Percentiles rank a stretch among this genome's conserved stretches.
phyloP scores from a whole-genome alignment of 768 basidiomycete species.

The Suillus brevipes region DNA sequence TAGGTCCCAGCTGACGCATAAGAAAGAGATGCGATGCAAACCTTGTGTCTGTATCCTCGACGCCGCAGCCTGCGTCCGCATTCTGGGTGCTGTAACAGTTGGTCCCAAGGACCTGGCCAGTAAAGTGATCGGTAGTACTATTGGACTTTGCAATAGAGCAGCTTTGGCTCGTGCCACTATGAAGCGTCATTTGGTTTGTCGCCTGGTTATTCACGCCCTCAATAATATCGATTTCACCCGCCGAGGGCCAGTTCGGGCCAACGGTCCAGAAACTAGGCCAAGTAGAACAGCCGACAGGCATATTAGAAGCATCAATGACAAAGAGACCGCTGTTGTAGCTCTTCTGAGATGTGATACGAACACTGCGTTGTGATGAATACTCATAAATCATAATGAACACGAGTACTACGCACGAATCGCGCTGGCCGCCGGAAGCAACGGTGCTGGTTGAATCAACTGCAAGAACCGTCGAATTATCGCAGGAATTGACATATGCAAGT shows the following conservation, averaged over 20 bases:
- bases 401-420: conserved; percentile 45
- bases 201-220: conserved; percentile 67
- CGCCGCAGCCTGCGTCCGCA: conserved; percentile 52
- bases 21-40: neutral
- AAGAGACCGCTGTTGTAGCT: conserved; percentile 67
- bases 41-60: conserved; percentile 39
- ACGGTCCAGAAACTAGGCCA: conserved; percentile 63
- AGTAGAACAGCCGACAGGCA: conserved; percentile 69
- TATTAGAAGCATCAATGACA: conserved; percentile 67
- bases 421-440: conserved; percentile 51
- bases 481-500: conserved; percentile 60
- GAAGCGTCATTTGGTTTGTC: conserved; percentile 66
- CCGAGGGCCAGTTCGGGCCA: conserved; percentile 52
- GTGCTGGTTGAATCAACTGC: conserved; percentile 59
- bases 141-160: conserved; percentile 19
- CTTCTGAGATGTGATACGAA: conserved; percentile 68
- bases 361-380: conserved; percentile 36
- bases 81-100: conserved; percentile 41
- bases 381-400: neutral
- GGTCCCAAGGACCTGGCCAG: conserved; percentile 24
- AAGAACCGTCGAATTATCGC: conserved; percentile 55
- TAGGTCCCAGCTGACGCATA: conserved; percentile 37
- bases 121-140: conserved; percentile 16
- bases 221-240: conserved; percentile 71
- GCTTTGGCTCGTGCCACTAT: conserved; percentile 50